Evolutionary conservation across 1,284 basidiomycete species (phyloP), one percentile per base, ranked within the genome.

Genomic region (Veloboletus limbatus): DNA sequence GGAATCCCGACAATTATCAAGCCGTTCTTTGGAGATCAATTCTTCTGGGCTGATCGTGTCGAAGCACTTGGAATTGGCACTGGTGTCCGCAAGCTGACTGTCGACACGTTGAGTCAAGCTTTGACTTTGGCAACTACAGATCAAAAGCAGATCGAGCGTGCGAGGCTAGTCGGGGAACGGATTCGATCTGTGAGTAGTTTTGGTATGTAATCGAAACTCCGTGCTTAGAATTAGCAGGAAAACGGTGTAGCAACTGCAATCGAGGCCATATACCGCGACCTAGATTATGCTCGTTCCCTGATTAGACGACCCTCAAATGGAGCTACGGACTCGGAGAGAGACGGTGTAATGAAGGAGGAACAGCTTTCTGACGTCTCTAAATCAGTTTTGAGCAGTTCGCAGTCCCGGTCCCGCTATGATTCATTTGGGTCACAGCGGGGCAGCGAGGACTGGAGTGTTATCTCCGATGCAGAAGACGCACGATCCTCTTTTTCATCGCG

Each of bases 21-120:
- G 55, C 96, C 96, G 0, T 99, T 97, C 78, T 98, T 98, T 59
- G 96, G 96, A 7, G 96, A 97, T 68, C 92, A 99, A 62, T 93
- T 88, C 67, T 97, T 98, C 70, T 98, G 94, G 92, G 92, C 90
- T 4, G 91, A 93, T 69, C 85, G 94, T 21, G 90, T 96, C 17
- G 93, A 97, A 67, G 90, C 90, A 4, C 77, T 99, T 27, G 93
- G 94, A 30, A 84, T 97, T 38, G 96, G 96, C 24, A 77, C 83
- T 27, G 81, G 85, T 43, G 84, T 97, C 31, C 81, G 88, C 53
- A 92, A 93, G 66, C 74, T 98, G 43, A 93, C 89, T 13, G 82
- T 85, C 4, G 82, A 91, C 11, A 73, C 69, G 37, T 72, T 99
- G 38, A 77, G 86, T 8, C 81, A 87, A 5, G 96, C 96, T 0